Evolutionary conservation across 768 basidiomycete species (phyloP).

Genomic region (Melanogaster broomeanus): DNA sequence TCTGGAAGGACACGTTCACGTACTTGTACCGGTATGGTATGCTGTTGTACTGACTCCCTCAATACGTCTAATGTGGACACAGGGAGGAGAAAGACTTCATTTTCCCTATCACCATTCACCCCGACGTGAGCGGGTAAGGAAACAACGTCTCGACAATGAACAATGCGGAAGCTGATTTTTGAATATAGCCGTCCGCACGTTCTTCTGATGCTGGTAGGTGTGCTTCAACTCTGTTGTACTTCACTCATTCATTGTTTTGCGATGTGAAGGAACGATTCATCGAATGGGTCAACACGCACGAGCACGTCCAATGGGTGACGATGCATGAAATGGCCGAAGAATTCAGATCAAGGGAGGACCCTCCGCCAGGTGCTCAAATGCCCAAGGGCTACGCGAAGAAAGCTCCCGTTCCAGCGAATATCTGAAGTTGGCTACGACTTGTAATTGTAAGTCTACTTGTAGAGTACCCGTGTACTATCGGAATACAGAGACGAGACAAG

Average conservation of each 20-base stretch:
- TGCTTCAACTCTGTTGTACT: background rate
- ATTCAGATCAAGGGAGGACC: slow-evolving; percentile 54
- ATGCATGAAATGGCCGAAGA: slow-evolving; percentile 69
- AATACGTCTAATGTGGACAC: slow-evolving; percentile 3
- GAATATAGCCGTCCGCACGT: slow-evolving; percentile 60
- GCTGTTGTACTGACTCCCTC: background rate
- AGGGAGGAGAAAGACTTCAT: slow-evolving; percentile 66
- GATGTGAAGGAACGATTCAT: slow-evolving; percentile 62
- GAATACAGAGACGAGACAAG: background rate
- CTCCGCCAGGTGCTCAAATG: slow-evolving; percentile 54
- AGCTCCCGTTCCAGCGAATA: background rate
- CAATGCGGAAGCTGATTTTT: slow-evolving; percentile 4
- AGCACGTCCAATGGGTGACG: slow-evolving; percentile 68
- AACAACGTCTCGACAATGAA: background rate
- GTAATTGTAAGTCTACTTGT: slow-evolving; percentile 1
- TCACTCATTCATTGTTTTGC: background rate
- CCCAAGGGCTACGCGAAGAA: slow-evolving; percentile 42
- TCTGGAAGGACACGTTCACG: slow-evolving; percentile 76
- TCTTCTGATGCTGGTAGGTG: slow-evolving; percentile 65
- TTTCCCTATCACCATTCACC: slow-evolving; percentile 80
- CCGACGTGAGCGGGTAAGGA: slow-evolving; percentile 69
- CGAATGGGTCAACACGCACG: slow-evolving; percentile 72
- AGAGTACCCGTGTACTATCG: slow-evolving; percentile 1
- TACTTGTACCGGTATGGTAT: slow-evolving; percentile 59
- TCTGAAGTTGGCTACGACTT: background rate